phyloP scores from a whole-genome alignment of 2,329 filamentous ascomycete genomes.

The Zymoseptoria ardabiliae region DNA sequence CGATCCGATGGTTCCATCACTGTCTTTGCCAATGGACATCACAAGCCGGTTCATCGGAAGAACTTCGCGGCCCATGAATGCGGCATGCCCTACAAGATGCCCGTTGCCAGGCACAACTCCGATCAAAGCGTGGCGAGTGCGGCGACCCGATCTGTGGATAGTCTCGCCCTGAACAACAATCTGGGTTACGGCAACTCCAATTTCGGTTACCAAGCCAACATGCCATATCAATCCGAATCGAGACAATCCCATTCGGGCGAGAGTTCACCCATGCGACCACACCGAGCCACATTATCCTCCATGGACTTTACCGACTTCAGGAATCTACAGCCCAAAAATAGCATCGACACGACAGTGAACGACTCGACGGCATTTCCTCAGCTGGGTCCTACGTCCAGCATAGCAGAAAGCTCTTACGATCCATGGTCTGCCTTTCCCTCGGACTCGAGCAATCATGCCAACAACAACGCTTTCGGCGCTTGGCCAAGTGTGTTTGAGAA shows the following conservation, averaged over 20 bases:
- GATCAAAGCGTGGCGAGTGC: conserved; percentile 37
- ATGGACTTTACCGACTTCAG: conserved; percentile 23
- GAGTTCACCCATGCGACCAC: conserved; percentile 20
- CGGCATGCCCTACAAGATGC: conserved; percentile 57
- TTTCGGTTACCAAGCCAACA: conserved; percentile 1
- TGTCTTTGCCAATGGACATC: conserved; percentile 56
- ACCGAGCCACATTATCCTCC: conserved; percentile 10
- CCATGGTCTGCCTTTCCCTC: conserved; percentile 26
- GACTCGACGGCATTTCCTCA: conserved; percentile 17
- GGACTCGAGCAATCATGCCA: conserved; percentile 18
- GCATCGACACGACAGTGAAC: conserved; percentile 17
- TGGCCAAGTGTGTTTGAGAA: conserved; percentile 24
- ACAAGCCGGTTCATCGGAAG: conserved; percentile 58
- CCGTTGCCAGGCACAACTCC: conserved; percentile 49
- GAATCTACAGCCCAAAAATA: conserved; percentile 19
- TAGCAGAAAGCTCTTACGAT: conserved; percentile 23
- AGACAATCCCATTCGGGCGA: conserved; percentile 28
- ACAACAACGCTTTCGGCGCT: conserved; percentile 29
- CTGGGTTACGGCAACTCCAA: conserved; percentile 3
- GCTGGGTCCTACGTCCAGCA: conserved; percentile 20
- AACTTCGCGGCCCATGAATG: conserved; percentile 58
- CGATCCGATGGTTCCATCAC: conserved; percentile 55
- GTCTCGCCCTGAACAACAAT: conserved; percentile 34
- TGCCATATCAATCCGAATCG: conserved; percentile 7
- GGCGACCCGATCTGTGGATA: conserved; percentile 47